Evolutionary conservation across 768 basidiomycete genomes (phyloP).

Genomic region (Kwoniella mangroviensis): DNA sequence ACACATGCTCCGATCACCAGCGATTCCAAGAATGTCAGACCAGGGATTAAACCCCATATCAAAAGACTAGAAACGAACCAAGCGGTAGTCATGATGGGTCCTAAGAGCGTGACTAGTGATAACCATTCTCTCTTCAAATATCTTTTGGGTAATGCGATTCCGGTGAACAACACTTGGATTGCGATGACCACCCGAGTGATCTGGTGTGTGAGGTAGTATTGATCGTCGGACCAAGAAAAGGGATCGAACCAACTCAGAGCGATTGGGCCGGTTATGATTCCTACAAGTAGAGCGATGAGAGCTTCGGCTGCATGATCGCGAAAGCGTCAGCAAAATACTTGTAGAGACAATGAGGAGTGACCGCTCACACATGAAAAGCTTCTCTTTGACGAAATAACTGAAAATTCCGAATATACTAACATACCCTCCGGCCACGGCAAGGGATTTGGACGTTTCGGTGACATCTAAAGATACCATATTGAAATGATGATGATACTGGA

Average conservation of each 20-base stretch:
- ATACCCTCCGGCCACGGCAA: conserved; percentile 54
- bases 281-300: conserved; percentile 40
- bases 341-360: no score
- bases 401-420: conserved; percentile 51
- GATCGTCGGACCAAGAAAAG: conserved; percentile 51
- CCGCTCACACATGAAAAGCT: conserved; percentile 55
- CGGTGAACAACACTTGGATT: conserved; percentile 56
- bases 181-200: conserved; percentile 59
- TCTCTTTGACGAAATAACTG: conserved; percentile 58
- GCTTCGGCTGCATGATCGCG: conserved; percentile 47
- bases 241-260: conserved; percentile 57
- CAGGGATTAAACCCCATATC: conserved; percentile 58
- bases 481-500: background rate
- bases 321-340: background rate
- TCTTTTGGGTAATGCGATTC: conserved; percentile 57
- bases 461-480: conserved; percentile 54
- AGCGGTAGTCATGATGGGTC: conserved; percentile 59
- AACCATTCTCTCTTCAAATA: conserved; percentile 57
- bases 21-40: conserved; percentile 58
- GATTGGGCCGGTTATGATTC: conserved; percentile 57
- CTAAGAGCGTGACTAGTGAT: conserved; percentile 56
- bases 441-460: conserved; percentile 52
- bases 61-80: conserved; percentile 59
- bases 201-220: conserved; percentile 45
- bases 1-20: conserved; percentile 59